phyloP scores from a whole-genome alignment of 2,329 filamentous ascomycete species.

The Claviceps maximensis region DNA sequence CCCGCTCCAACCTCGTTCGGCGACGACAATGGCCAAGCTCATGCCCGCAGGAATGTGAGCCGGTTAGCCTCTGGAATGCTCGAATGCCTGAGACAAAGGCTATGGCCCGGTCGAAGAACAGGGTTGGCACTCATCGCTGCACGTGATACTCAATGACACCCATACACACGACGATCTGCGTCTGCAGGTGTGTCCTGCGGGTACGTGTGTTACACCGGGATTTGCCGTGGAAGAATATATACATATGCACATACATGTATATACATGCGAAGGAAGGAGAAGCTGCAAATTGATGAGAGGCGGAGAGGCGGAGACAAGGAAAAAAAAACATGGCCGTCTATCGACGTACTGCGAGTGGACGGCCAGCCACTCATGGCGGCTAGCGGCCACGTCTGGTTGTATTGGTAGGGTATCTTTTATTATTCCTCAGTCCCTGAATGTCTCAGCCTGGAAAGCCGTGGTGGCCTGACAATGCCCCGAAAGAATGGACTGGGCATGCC shows the following conservation, averaged over 20 bases:
- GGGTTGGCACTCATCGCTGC: conserved; percentile 9
- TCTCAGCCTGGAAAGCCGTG: conserved; percentile 6
- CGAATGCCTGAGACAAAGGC: conserved; percentile 23
- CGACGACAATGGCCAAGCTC: conserved; percentile 21
- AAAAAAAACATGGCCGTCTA: background rate
- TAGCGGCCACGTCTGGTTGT: no score
- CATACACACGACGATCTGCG: conserved; percentile 5
- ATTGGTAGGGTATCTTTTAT: background rate
- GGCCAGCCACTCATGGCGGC: background rate
- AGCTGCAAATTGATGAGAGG: background rate
- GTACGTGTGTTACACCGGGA: conserved; percentile 4
- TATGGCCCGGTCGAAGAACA: conserved; percentile 10
- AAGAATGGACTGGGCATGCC: conserved; percentile 4
- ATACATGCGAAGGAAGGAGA: background rate
- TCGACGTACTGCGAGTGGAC: background rate
- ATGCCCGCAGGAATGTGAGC: conserved; percentile 15
- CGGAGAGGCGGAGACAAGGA: background rate
- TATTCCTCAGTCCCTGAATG: conserved; percentile 9
- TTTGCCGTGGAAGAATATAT: conserved; percentile 1
- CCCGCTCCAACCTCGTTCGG: conserved; percentile 17
- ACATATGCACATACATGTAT: background rate
- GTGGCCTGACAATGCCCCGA: conserved; percentile 7
- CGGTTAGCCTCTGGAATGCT: conserved; percentile 20
- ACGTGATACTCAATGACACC: conserved; percentile 13
- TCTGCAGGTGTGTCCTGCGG: conserved; percentile 9